Conservation (phyloP, 2,329 filamentous ascomycete species). For the Zasmidium angulare region DNA sequence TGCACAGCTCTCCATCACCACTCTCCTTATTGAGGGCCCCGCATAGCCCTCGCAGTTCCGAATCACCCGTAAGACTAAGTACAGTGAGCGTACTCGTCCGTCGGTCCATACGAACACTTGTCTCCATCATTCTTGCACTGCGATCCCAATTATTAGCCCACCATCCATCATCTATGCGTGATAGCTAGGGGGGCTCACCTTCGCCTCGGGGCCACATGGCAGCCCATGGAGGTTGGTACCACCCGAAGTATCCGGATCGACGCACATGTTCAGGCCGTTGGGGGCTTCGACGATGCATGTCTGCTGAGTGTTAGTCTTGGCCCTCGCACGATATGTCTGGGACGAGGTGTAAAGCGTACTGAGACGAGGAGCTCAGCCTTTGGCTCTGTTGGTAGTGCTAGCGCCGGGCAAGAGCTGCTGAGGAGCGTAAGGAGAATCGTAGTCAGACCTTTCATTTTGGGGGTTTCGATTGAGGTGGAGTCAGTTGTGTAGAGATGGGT, state of each 20-base stretch:
- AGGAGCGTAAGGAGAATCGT: background rate
- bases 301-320: background rate
- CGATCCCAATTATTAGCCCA: too few relatives aligned
- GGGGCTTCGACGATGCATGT: background rate
- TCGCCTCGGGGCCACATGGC: background rate
- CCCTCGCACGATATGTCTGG: background rate
- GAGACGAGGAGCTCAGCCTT: background rate
- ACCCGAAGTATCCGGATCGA: background rate
- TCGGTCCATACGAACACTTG: too few relatives aligned
- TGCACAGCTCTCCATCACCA: too few relatives aligned
- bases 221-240: background rate
- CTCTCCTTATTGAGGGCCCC: too few relatives aligned
- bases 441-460: background rate
- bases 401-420: background rate
- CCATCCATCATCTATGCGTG: background rate
- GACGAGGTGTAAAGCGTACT: background rate
- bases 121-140: too few relatives aligned
- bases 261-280: background rate
- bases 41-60: too few relatives aligned
- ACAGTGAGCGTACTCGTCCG: too few relatives aligned
- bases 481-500: too few relatives aligned
- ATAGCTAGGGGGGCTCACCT: background rate
- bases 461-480: background rate
- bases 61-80: too few relatives aligned
- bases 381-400: background rate